Conservation (phyloP, 2,329 filamentous ascomycete species). For the Penicillium fuscoglaucum region DNA sequence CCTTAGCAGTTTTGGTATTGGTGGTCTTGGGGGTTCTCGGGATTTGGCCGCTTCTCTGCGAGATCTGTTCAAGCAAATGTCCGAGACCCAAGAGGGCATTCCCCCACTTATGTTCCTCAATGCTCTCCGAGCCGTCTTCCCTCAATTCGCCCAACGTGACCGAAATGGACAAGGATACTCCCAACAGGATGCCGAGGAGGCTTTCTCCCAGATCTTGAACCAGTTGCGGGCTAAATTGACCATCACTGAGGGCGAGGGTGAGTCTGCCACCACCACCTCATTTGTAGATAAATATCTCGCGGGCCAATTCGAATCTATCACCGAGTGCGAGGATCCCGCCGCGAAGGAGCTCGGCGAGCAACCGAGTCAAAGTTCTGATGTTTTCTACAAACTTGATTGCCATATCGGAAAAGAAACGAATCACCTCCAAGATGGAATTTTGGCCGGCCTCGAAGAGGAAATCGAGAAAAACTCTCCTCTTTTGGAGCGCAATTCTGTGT, state of each 20-base stretch:
- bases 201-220: slow-evolving; percentile 91
- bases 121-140: slow-evolving; percentile 74
- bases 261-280: slow-evolving; percentile 56
- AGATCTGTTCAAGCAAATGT: slow-evolving; percentile 85
- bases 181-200: slow-evolving; percentile 98
- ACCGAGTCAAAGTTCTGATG: slow-evolving; percentile 65
- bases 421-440: slow-evolving; percentile 84
- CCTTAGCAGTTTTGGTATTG: slow-evolving; percentile 57
- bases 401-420: slow-evolving; percentile 88
- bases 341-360: slow-evolving; percentile 75
- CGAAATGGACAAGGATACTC: slow-evolving; percentile 82
- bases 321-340: slow-evolving; percentile 79
- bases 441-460: slow-evolving; percentile 78
- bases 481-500: slow-evolving; percentile 74
- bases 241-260: slow-evolving; percentile 53
- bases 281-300: slow-evolving; percentile 92
- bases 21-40: slow-evolving; percentile 59
- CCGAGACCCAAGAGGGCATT: slow-evolving; percentile 82
- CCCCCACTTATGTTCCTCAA: slow-evolving; percentile 79
- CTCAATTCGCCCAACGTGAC: slow-evolving; percentile 88
- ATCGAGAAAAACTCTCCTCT: slow-evolving; percentile 84
- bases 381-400: slow-evolving; percentile 91
- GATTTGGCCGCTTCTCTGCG: slow-evolving; percentile 77
- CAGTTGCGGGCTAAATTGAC: slow-evolving; percentile 78
- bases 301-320: slow-evolving; percentile 73